Evolutionary conservation across 2,329 filamentous ascomycete genomes (phyloP).

Genomic region (Pestalotiopsis sp.): DNA sequence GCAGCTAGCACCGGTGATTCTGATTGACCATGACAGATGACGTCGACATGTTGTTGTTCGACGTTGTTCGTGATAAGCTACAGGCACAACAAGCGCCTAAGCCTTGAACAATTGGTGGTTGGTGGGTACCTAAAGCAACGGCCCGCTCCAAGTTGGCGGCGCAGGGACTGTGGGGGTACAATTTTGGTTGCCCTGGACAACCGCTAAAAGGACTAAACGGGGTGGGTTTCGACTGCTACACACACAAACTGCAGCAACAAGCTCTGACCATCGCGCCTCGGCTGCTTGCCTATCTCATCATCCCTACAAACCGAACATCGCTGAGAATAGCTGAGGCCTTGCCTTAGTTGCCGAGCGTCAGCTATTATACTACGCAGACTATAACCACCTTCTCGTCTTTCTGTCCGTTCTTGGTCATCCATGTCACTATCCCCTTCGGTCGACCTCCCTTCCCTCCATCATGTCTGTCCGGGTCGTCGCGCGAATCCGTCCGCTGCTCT

Average conservation of each 20-base stretch:
- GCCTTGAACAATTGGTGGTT: not conserved
- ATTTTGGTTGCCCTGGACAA: conserved; percentile 3
- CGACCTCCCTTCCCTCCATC: conserved; percentile 6
- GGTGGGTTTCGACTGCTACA: not conserved
- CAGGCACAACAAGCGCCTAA: too few species aligned
- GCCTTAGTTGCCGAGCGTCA: not conserved
- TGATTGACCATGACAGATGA: too few species aligned
- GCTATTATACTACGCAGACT: conserved; percentile 1
- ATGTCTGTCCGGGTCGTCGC: conserved; percentile 85
- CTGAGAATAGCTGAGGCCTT: not conserved
- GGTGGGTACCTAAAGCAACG: not conserved
- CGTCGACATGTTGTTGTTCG: too few species aligned
- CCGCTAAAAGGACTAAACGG: not conserved
- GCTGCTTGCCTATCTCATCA: not conserved
- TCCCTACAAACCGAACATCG: not conserved
- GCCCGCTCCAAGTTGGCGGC: not conserved
- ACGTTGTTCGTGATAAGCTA: too few species aligned
- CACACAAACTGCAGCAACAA: not conserved
- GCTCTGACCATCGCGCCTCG: not conserved
- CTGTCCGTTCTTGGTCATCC: not conserved
- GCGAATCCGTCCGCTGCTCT: conserved; percentile 84
- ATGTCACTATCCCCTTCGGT: not conserved
- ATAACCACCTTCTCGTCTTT: not conserved
- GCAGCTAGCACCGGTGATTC: too few species aligned
- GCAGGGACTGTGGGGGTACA: not conserved